Base-by-base conservation (phyloP, 2,329 filamentous ascomycete species). In the Aspergillus jensenii region DNA sequence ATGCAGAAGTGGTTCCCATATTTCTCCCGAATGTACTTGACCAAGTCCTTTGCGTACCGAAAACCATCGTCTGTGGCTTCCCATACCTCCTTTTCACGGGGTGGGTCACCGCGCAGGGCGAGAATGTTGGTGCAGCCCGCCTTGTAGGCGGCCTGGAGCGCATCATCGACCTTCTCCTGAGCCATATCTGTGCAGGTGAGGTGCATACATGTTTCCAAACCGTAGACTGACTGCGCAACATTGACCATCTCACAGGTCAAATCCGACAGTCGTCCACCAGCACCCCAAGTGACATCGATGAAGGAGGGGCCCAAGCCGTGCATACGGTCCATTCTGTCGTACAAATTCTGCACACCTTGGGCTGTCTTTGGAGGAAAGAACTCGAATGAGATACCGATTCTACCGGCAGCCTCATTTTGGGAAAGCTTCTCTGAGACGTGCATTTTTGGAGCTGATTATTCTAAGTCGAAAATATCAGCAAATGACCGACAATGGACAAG, bases 261-360 rank as follows among this genome's bases (percentile, higher is more conserved):
- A 72, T 96, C 89, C 55, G 93, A 95, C 67, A 95, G 86, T 65
- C 90, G 88, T 48, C 95, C 95, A 66, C 95, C 95, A 52, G 95
- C 95, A 63, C 96, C 96, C 95, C 95, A 99, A 62, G 95, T 99
- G 71, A 99, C 90, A 77, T 99, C 95, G 74, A 99, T 92, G 81
- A 99, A 99, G 71, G 93, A 89, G 63, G 93, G 95, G 2, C 92
- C 95, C 63, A 96, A 86, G 70, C 89, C 86, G 77, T 96, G 92
- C 95, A 99, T 99, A 78, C 93, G 92, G 78, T 99, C 95, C 90
- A 99, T 98, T 67, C 95, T 91, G 69, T 99, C 95, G 82, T 99
- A 99, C 58, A 99, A 87, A 76, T 99, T 99, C 80, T 99, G 95
- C 12, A 99, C 93, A 83, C 95, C 95, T 79, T 80, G 77, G 21